Percentiles rank a stretch among this genome's conserved stretches.
Conservation (phyloP, 257 asterid species). For the Penstemon barbatus region DNA sequence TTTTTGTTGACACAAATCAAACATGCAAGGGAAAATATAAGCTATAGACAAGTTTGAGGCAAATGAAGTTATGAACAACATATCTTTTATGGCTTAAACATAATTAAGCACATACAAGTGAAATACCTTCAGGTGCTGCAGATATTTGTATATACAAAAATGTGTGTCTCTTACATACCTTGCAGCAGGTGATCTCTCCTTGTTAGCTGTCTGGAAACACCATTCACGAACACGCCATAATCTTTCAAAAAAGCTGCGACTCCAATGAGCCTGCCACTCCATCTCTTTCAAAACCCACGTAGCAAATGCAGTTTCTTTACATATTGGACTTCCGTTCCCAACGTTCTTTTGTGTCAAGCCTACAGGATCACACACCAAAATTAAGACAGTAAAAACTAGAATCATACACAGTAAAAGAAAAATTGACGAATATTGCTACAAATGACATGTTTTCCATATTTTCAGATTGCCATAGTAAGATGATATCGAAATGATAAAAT, state of each 20-base stretch:
- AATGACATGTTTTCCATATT: background rate
- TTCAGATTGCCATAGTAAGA: constrained; percentile 3
- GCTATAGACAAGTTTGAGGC: background rate
- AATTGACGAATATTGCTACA: background rate
- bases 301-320: constrained; percentile 35
- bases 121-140: background rate
- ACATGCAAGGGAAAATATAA: background rate
- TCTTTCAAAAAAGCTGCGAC: background rate
- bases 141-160: background rate
- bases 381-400: constrained; percentile 10
- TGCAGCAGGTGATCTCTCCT: constrained; percentile 12
- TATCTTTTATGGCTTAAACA: background rate
- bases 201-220: background rate
- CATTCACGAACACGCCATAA: background rate
- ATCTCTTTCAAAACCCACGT: background rate
- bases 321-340: constrained; percentile 95
- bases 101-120: background rate
- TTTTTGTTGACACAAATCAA: background rate
- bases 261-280: background rate
- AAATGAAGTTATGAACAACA: background rate
- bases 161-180: background rate
- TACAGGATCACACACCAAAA: constrained; percentile 27
- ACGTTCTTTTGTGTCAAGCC: constrained; percentile 80
- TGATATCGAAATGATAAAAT: background rate
- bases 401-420: background rate